phyloP scores from a whole-genome alignment of 108 stramenopile species.

The Fragilaria crotonensis region DNA sequence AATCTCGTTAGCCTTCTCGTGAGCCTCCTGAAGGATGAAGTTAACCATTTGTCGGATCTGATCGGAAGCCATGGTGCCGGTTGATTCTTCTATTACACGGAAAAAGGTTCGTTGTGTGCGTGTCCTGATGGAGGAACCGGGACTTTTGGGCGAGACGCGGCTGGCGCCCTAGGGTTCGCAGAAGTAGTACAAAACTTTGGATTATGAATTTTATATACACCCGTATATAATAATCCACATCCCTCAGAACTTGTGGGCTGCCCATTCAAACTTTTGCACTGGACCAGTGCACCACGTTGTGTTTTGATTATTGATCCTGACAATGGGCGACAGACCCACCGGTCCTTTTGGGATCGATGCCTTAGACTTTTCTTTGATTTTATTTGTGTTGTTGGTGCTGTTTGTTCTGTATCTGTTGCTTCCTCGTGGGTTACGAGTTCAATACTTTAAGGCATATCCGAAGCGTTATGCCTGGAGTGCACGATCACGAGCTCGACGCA shows the following conservation, averaged over 20 bases:
- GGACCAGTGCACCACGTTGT: too few species aligned
- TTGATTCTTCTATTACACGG: too few species aligned
- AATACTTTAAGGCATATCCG: constrained; percentile 79
- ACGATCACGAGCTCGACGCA: constrained; percentile 26
- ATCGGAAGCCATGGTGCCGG: constrained; percentile 78
- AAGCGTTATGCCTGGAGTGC: constrained; percentile 82
- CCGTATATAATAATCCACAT: too few species aligned
- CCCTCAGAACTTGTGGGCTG: too few species aligned
- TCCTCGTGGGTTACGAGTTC: constrained; percentile 59
- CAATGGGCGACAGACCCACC: constrained; percentile 12
- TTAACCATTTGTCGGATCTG: constrained; percentile 93
- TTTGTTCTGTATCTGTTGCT: constrained; percentile 70
- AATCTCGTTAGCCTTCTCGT: constrained; percentile 99
- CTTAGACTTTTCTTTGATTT: constrained; percentile 33
- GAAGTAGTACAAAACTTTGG: neutral
- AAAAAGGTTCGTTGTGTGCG: too few species aligned
- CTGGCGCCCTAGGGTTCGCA: neutral
- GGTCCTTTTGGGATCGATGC: constrained; percentile 68
- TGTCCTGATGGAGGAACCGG: too few species aligned
- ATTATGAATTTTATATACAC: neutral
- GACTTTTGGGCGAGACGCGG: neutral
- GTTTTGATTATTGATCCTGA: too few species aligned
- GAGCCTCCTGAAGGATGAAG: constrained; percentile 97
- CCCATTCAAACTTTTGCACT: too few species aligned
- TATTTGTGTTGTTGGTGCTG: constrained; percentile 40